Evolutionary conservation across 495 filamentous ascomycete species (phyloP), one percentile per base, ranked within the genome.

Genomic region (Mytilinidion resinicola): DNA sequence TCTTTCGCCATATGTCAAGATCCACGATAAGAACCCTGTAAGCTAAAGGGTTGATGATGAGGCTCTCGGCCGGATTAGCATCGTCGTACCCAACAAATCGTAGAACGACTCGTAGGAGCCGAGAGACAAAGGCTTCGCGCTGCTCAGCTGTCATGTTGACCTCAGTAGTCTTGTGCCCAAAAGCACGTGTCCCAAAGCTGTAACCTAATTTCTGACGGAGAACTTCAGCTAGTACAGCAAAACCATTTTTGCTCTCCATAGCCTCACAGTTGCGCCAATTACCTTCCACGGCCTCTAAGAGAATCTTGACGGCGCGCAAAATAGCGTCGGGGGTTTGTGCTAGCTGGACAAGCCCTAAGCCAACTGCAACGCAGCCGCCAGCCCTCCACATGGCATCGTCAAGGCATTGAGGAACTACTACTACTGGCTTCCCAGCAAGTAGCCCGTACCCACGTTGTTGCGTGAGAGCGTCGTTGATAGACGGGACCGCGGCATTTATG

Each of bases 201-300:
- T 77, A 76, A 11, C 82, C 83, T 4, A 96, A 73, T 69, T 95
- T 96, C 30, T 85, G 83, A 21, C 88, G 83, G 9, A 96, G 70
- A 14, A 95, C 70, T 55, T 81, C 79, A 47, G 85, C 88, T 35
- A 97, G 76, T n/a, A 96, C 86, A 12, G 87, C 86, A 69, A 95
- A 98, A 10, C 91, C 93, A 65, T 91, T 95, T 55, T 95, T 91
- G 67, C 84, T 84, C 72, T 98, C 93, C 90, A 98, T 95, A 49
- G 92, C 91, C 72, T 98, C 93, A 65, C 95, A 97, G 62, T 96
- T 97, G 62, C 93, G 82, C 93, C 93, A 98, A 69, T 85, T 96
- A 48, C 86, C 84, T 66, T 87, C 83, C 14, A 96, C 85, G 52
- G 86, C 85, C 67, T 86, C 83, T 60, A 96, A 90, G 43, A 96